A percentile compares a stretch with the other conserved stretches of the same genome.
phyloP scores from a whole-genome alignment of 805 yeast genomes.

The Wickerhamiella musiphila region DNA sequence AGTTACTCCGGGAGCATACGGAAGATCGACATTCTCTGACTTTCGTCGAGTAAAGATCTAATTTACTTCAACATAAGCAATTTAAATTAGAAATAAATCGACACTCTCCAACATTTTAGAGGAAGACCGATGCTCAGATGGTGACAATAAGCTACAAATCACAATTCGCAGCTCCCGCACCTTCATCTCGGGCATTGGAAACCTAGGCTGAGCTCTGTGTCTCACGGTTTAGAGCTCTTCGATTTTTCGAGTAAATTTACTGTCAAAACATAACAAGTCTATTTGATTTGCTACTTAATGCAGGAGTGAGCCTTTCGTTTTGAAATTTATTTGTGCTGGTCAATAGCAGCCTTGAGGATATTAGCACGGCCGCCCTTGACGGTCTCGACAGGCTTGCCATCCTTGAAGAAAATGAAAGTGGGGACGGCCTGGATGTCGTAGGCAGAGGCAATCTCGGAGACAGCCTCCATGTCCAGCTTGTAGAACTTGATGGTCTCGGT shows the following conservation, averaged over 20 bases:
- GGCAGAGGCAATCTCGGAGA: constrained; percentile 56
- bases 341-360: constrained; percentile 38
- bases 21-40: too few relatives aligned
- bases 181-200: too few relatives aligned
- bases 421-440: constrained; percentile 50
- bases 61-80: too few relatives aligned
- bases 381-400: constrained; percentile 60
- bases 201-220: background rate
- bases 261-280: background rate
- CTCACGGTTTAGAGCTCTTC: too few relatives aligned
- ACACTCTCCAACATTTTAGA: too few relatives aligned
- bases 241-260: background rate
- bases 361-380: constrained; percentile 80
- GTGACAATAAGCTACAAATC: too few relatives aligned
- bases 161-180: too few relatives aligned
- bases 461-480: constrained; percentile 85
- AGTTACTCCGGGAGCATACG: too few relatives aligned
- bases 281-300: background rate
- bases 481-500: constrained; percentile 55
- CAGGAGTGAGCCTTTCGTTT: background rate
- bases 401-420: constrained; percentile 59
- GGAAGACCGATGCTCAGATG: too few relatives aligned
- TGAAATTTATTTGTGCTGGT: constrained; percentile 26
- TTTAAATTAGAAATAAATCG: too few relatives aligned
- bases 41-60: too few relatives aligned